Percentiles rank a stretch among this genome's conserved stretches.
Evolutionary conservation across 805 yeast species (phyloP).

Genomic region (Metschnikowia bowlesiae): DNA sequence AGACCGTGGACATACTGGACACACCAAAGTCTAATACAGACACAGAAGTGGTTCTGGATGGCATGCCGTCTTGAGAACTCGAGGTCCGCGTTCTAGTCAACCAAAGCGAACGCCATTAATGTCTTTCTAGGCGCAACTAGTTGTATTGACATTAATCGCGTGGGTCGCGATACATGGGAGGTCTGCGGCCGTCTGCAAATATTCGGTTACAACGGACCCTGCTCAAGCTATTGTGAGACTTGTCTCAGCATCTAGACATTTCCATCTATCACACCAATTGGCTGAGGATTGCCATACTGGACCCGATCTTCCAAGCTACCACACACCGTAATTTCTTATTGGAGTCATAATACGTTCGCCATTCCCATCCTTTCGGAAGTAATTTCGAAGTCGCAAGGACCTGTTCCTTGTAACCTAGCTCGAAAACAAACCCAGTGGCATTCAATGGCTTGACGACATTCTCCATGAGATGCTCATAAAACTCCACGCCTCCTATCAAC

Average conservation of each 20-base stretch:
- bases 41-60: background rate
- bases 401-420: constrained; percentile 64
- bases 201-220: background rate
- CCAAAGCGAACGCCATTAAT: background rate
- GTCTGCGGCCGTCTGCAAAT: too few species aligned
- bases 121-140: too few species aligned
- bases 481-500: constrained; percentile 71
- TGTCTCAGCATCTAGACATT: too few species aligned
- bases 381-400: constrained; percentile 35
- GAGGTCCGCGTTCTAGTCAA: too few species aligned
- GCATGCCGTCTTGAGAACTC: background rate
- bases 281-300: constrained; percentile 13
- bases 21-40: constrained; percentile 6
- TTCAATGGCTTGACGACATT: constrained; percentile 38
- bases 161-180: background rate
- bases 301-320: constrained; percentile 49
- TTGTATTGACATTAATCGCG: too few species aligned
- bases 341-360: constrained; percentile 48
- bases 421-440: constrained; percentile 66
- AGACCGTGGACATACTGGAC: background rate
- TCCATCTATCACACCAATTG: background rate
- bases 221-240: too few species aligned
- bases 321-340: constrained; percentile 55
- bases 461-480: constrained; percentile 54
- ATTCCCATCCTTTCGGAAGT: constrained; percentile 41